These are phyloP conservation scores for Chaetomium strumarium DNA, from an alignment of 2,329 filamentous ascomycete genomes.

Conservation along the genomic window DNA sequence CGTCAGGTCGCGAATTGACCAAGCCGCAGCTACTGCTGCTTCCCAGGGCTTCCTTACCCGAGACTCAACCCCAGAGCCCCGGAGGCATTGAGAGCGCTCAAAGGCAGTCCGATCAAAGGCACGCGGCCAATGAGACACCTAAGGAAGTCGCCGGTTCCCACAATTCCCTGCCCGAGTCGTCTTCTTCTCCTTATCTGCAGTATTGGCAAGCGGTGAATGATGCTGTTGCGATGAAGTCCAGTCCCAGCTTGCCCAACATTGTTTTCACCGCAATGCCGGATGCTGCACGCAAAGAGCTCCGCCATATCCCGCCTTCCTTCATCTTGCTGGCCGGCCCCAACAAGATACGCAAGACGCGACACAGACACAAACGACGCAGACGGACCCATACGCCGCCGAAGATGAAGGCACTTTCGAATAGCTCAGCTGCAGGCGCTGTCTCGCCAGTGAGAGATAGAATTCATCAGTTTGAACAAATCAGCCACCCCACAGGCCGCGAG, in stretches of 20 bases:
- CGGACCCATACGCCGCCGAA: neutral
- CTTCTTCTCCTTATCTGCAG: conserved; percentile 19
- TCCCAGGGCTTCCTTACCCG: conserved; percentile 13
- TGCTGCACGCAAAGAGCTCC: conserved; percentile 5
- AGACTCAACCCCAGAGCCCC: conserved; percentile 10
- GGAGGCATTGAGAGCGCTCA: conserved; percentile 28
- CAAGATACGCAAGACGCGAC: neutral
- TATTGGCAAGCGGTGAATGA: conserved; percentile 14
- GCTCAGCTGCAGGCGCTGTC: too few relatives aligned
- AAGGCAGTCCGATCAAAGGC: neutral
- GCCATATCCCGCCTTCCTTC: neutral
- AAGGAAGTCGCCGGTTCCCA: conserved; percentile 1
- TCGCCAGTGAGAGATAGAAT: conserved; percentile 26
- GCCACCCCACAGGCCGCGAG: neutral
- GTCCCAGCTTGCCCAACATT: conserved; percentile 19
- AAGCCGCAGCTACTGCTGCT: conserved; percentile 13
- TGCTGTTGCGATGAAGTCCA: conserved; percentile 12
- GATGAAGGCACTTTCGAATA: neutral
- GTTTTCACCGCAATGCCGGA: conserved; percentile 18
- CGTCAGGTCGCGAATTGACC: conserved; percentile 5
- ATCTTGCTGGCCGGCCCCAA: neutral
- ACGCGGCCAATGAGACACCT: too few relatives aligned
- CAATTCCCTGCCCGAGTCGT: neutral
- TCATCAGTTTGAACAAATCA: conserved; percentile 25
- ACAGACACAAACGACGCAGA: neutral